Base-by-base conservation (phyloP, 73 alveolate genomes). In the Tetrahymena malaccensis region DNA sequence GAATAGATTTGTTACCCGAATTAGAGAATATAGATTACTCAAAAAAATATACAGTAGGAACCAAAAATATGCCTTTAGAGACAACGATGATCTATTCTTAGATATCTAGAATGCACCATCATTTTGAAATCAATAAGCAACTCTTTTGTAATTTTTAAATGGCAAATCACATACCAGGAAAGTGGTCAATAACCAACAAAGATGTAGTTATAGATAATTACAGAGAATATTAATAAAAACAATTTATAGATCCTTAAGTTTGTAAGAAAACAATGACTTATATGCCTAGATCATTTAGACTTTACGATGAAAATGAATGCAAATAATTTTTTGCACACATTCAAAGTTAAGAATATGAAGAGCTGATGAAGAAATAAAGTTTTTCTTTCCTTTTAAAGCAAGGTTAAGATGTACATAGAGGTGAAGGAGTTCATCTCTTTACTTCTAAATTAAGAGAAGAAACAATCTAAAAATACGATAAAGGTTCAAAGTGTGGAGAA, bases 121-220 rank as follows among this genome's bases (percentile, higher is more conserved):
- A 70, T 40, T 70, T 70, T 70, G 35, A 70, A 70, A 70, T 70
- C 19, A 70, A 70, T n/a, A 70, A 70, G 37, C 19, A 70, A 33
- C 89, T 70, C 17, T 70, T 70, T 70, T 70, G 89, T 70, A 70
- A 70, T 22, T 70, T 27, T 70, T 70, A 70, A 70, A 70, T 70
- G 37, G 89, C 89, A 35, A 95, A 94, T 50, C 97, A 95, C 37
- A 95, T 95, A n/a, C 97, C 97, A 33, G 97, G 97, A 11, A 95
- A 95, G 43, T 83, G 94, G 50, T 43, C 97, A 34, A 93, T 95
- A 6, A 85, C 97, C 1, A 37, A 21, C 27, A 95, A 95, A 57
- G 85, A 95, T 44, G 40, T 43, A 12, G 93, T 95, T 17, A 95
- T 95, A 9, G 95, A 95, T 35, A 95, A 95, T 35, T 95, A 50